Base-by-base conservation (phyloP, 2,329 filamentous ascomycete genomes). In the Pseudocercospora cruenta region DNA sequence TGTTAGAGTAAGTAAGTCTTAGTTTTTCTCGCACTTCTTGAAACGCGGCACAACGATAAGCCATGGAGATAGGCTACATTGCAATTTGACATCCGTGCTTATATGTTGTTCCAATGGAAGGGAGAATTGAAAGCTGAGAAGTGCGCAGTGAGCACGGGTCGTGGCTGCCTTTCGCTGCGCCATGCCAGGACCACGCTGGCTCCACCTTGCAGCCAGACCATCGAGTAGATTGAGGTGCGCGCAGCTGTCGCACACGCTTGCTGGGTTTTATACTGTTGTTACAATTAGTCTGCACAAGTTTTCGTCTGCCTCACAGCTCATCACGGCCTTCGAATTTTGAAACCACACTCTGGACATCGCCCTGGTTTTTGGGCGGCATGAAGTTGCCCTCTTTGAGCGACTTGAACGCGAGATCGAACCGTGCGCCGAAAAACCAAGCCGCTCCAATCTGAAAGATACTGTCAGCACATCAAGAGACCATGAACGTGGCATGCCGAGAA, bases 71-170 rank as follows among this genome's bases (percentile, higher is more conserved):
- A 59, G 89, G 89, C 90, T 87, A 87, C 85, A 91, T 94, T 95
- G 94, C 89, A 97, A 97, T 97, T 97, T 97, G 93, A 97, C 93
- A 97, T 97, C 92, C 91, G 92, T 96, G 94, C 94, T 94, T 61
- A 16, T 68, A 19, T 39, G 21, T 53, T 63, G 22, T 54, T 36
- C 59, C 31, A 49, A 19, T 43, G 19, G 39, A 31, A 53, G 49
- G 26, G 26, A 9, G 47, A 57, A 54, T 19, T 51, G 36, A 59
- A 60, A 59, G n/a, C 19, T 49, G 57, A 58, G 43, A 58, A 58
- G 31, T 24, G 16, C 16, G 55, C 31, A 22, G 31, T 16, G 22
- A 22, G 45, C 39, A 28, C 55, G 47, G 24, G 24, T 33, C 33
- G 60, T 43, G 19, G 49, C 19, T 53, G 31, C 31, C 45, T 49